phyloP scores from a whole-genome alignment of 495 filamentous ascomycete genomes.

The Chaetomium cochliodes region DNA sequence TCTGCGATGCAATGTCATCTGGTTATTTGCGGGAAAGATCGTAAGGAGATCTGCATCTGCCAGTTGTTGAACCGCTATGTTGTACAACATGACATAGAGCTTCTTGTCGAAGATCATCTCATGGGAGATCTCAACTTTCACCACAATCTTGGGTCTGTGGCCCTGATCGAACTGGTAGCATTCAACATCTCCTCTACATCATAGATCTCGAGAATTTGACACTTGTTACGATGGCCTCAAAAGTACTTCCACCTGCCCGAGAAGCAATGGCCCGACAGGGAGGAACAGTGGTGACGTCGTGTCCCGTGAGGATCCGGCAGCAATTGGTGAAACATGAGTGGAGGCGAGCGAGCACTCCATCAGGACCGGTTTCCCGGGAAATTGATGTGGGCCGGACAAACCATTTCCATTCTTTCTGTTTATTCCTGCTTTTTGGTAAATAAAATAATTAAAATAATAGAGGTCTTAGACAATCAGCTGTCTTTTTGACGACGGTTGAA shows the following conservation, averaged over 20 bases:
- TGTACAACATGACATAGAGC: not conserved
- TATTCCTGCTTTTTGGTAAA: not conserved
- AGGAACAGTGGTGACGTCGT: not conserved
- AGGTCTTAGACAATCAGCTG: not conserved
- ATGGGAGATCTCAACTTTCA: too few relatives aligned
- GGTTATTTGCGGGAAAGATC: not conserved
- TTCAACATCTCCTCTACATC: not conserved
- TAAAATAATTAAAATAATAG: not conserved
- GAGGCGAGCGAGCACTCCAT: not conserved
- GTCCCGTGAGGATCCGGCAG: not conserved
- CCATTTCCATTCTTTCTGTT: not conserved
- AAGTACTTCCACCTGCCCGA: not conserved
- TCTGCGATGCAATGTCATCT: not conserved
- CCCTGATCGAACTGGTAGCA: not conserved
- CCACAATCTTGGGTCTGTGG: too few relatives aligned
- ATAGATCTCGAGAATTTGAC: not conserved
- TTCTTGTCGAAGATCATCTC: not conserved
- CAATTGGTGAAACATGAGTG: slow-evolving; percentile 1
- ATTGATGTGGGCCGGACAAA: not conserved
- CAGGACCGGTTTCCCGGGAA: not conserved
- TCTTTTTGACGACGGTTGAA: not conserved
- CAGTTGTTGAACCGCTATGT: not conserved
- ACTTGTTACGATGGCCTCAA: not conserved
- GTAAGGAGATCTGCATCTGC: not conserved
- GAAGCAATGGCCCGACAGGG: not conserved